Percentiles rank a stretch among this genome's conserved stretches.
Evolutionary conservation across 2,329 filamentous ascomycete species (phyloP).

Genomic region (Raffaelea ambrosiae): DNA sequence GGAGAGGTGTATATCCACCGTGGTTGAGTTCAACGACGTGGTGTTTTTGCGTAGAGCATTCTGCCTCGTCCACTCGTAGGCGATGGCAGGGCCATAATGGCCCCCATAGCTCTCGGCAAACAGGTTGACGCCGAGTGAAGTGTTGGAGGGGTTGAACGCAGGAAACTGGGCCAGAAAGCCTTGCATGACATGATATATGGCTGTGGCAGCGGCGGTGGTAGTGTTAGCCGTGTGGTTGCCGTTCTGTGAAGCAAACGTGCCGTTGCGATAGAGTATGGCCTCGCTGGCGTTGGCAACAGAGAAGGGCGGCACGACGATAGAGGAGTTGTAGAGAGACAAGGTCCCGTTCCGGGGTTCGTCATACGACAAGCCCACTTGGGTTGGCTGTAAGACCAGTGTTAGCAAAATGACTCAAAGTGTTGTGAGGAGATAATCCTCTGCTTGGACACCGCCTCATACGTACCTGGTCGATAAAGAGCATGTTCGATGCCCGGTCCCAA

Average conservation of each 20-base stretch:
- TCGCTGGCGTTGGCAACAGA: conserved; percentile 11
- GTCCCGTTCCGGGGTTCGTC: conserved; percentile 57
- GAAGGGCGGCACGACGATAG: conserved; percentile 25
- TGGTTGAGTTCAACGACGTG: conserved; percentile 31
- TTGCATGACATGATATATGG: conserved; percentile 59
- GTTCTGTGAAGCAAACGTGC: conserved; percentile 54
- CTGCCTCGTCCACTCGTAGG: conserved; percentile 49
- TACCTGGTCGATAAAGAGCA: conserved; percentile 51
- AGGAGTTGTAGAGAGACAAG: conserved; percentile 34
- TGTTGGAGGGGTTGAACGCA: conserved; percentile 43
- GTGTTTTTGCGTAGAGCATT: conserved; percentile 48
- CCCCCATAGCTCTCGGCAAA: conserved; percentile 66
- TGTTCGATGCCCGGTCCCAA: conserved; percentile 50
- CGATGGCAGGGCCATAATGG: conserved; percentile 59
- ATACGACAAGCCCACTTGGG: conserved; percentile 61
- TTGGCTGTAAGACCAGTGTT: conserved; percentile 38
- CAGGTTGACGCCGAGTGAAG: conserved; percentile 50
- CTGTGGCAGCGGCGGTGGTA: conserved; percentile 45
- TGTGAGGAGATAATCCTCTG: no score
- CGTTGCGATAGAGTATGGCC: conserved; percentile 40
- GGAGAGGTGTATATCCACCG: conserved; percentile 40
- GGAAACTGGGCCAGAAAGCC: conserved; percentile 51
- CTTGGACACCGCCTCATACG: no score
- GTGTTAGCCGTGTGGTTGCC: conserved; percentile 42
- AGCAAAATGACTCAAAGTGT: no score